Percentiles rank a stretch among this genome's conserved stretches.
phyloP scores from a whole-genome alignment of 768 basidiomycete genomes.

The Pleurotus platypus region DNA sequence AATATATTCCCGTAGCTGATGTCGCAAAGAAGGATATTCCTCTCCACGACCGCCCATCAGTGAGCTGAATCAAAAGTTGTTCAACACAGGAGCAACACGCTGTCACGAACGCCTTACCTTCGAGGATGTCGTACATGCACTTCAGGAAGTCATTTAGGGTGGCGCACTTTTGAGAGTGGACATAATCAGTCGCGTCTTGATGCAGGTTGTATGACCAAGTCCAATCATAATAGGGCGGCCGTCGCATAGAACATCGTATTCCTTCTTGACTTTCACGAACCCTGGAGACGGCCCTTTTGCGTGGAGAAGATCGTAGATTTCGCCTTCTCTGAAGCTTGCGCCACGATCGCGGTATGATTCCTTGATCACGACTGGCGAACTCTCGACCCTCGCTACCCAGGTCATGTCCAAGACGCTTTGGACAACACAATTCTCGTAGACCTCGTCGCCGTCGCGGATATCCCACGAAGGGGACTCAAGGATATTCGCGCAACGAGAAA shows the following conservation, averaged over 20 bases:
- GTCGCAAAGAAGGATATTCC: neutral
- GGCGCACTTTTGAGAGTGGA: neutral
- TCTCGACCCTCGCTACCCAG: neutral
- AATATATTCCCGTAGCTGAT: constrained; percentile 1
- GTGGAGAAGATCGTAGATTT: constrained; percentile 6
- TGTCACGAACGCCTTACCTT: neutral
- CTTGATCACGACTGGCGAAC: neutral
- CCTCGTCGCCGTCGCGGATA: neutral
- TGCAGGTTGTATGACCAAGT: neutral
- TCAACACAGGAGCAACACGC: neutral
- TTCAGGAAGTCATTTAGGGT: neutral
- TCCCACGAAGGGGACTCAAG: neutral
- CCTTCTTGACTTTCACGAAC: too few species aligned
- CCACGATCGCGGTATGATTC: neutral
- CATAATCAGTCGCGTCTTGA: neutral
- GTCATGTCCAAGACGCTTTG: constrained; percentile 1
- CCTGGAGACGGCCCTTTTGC: neutral
- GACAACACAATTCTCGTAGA: neutral
- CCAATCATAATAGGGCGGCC: neutral
- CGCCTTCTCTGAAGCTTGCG: neutral
- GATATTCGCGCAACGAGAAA: neutral
- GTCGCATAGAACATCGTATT: too few species aligned
- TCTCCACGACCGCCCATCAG: neutral
- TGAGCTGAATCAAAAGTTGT: neutral
- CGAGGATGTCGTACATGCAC: constrained; percentile 4